A percentile compares a stretch with the other conserved stretches of the same genome.
These are phyloP conservation scores for Kluyveromyces sp. DNA, from an alignment of 1,139 yeast genomes.

Conservation along the genomic window DNA sequence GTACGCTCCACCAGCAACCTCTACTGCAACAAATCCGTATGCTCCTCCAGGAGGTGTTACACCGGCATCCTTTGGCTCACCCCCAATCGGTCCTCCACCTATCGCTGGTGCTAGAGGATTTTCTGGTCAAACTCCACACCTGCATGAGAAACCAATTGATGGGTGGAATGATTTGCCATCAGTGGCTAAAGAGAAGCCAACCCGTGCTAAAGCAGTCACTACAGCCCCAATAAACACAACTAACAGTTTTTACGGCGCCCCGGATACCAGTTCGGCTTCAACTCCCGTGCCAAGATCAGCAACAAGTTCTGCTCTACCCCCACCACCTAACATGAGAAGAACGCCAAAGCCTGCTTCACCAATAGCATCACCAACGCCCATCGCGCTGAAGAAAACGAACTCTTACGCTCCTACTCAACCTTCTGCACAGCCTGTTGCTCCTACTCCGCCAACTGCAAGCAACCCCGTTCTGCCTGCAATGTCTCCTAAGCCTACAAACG, in stretches of 20 bases:
- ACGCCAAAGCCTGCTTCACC: constrained; percentile 23
- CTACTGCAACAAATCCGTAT: constrained; percentile 12
- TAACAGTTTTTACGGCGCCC: constrained; percentile 13
- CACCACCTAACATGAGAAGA: constrained; percentile 17
- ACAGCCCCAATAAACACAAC: constrained; percentile 25
- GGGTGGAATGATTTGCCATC: constrained; percentile 95
- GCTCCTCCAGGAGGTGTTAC: constrained; percentile 4
- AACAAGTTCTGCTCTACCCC: constrained; percentile 20
- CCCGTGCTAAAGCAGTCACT: constrained; percentile 37
- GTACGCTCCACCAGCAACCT: constrained; percentile 14
- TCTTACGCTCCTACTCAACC: constrained; percentile 14
- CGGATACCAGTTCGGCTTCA: constrained; percentile 1
- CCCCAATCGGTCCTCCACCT: constrained; percentile 16
- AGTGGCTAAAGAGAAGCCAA: constrained; percentile 48
- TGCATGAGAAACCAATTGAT: constrained; percentile 54
- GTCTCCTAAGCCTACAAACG: constrained; percentile 7
- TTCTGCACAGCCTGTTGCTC: constrained; percentile 18
- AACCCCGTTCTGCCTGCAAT: constrained; percentile 36
- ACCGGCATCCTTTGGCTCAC: constrained; percentile 9
- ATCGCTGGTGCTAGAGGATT: constrained; percentile 6
- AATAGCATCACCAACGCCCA: constrained; percentile 19
- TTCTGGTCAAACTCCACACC: constrained; percentile 33
- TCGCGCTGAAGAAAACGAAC: constrained; percentile 9
- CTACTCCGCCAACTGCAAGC: constrained; percentile 25
- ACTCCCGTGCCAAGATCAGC: constrained; percentile 10